Evolutionary conservation across 1,284 basidiomycete genomes (phyloP).

Genomic region (Trametes hirsuta): DNA sequence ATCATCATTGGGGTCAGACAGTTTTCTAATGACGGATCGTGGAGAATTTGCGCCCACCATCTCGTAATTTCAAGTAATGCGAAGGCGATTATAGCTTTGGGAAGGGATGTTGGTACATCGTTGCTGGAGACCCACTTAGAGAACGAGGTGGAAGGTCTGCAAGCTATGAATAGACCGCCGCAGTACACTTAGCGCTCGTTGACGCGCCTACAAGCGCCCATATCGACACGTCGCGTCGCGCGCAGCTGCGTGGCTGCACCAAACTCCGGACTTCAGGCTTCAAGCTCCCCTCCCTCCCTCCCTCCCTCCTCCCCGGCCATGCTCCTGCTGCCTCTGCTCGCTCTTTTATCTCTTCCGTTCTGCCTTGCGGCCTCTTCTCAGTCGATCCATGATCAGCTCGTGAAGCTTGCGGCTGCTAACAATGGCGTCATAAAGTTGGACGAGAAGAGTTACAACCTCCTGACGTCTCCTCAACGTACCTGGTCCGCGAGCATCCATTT

Average conservation of each 20-base stretch:
- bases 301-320: conserved; percentile 35
- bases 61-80: too few relatives aligned
- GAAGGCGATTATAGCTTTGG: too few relatives aligned
- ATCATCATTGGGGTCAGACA: neutral
- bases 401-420: conserved; percentile 65
- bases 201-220: conserved; percentile 14
- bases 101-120: too few relatives aligned
- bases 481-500: conserved; percentile 86
- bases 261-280: neutral
- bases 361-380: conserved; percentile 45
- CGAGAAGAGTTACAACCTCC: conserved; percentile 71
- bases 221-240: conserved; percentile 34
- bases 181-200: neutral
- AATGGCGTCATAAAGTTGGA: conserved; percentile 85
- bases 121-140: neutral
- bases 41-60: too few relatives aligned
- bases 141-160: neutral
- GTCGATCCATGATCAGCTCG: conserved; percentile 54
- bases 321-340: conserved; percentile 43
- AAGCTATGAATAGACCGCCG: conserved; percentile 9
- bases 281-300: conserved; percentile 6
- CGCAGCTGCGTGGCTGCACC: conserved; percentile 19
- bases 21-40: too few relatives aligned
- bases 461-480: conserved; percentile 74
- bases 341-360: conserved; percentile 51